phyloP scores from a whole-genome alignment of 768 basidiomycete species.

The Gymnopilus junonius region DNA sequence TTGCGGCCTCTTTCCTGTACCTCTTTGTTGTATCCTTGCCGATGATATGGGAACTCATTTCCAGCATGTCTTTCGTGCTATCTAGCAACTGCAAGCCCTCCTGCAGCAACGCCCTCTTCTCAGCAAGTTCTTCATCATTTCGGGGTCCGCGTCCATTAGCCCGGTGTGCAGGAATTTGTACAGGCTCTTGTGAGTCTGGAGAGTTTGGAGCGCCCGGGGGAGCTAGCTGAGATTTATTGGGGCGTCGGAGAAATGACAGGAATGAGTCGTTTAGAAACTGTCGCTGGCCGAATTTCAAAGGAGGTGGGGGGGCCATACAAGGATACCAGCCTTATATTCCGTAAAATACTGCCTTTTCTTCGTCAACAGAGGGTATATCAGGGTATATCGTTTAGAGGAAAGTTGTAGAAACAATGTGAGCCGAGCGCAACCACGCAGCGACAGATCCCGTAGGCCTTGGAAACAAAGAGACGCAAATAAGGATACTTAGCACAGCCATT shows the following conservation, averaged over 20 bases:
- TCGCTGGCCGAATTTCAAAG: slow-evolving; percentile 29
- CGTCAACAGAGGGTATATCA: slow-evolving; percentile 1
- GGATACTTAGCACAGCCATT: not conserved
- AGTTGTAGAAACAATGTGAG: not conserved
- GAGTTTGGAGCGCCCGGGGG: slow-evolving; percentile 20
- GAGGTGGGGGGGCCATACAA: slow-evolving; percentile 25
- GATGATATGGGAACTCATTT: slow-evolving; percentile 23
- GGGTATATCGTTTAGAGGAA: not conserved
- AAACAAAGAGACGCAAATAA: not conserved
- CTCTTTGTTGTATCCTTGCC: slow-evolving; percentile 30
- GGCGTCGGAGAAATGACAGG: slow-evolving; percentile 29
- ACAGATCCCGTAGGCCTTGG: not conserved
- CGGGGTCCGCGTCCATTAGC: slow-evolving; percentile 12
- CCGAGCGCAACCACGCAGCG: not conserved
- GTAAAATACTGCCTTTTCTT: not conserved
- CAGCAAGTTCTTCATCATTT: slow-evolving; percentile 15
- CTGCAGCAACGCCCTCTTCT: slow-evolving; percentile 26
- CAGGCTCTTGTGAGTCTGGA: slow-evolving; percentile 23
- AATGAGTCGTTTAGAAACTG: slow-evolving; percentile 31
- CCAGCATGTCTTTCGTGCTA: slow-evolving; percentile 28
- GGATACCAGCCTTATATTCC: slow-evolving; percentile 5
- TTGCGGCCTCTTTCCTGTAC: slow-evolving; percentile 30
- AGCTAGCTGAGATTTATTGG: slow-evolving; percentile 24
- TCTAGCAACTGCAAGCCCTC: slow-evolving; percentile 26
- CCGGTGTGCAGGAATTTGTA: slow-evolving; percentile 15